Conservation (phyloP, 1,284 basidiomycete genomes). For the Volvariella volvacea region DNA sequence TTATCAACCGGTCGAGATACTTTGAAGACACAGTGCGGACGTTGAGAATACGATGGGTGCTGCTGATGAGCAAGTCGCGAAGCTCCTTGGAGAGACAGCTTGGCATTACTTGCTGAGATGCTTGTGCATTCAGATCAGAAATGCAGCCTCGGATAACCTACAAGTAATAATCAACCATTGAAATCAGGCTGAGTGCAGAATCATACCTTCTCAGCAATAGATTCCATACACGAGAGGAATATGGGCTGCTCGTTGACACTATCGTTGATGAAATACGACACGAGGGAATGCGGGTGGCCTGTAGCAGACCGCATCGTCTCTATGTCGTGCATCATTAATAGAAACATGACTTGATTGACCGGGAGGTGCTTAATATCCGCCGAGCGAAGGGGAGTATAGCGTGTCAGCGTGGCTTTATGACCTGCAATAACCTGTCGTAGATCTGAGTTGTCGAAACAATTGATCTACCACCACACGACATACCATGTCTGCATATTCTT, state of each 20-base stretch:
- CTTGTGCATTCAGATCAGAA: slow-evolving; percentile 63
- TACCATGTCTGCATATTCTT: slow-evolving; percentile 79
- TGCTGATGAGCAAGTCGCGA: slow-evolving; percentile 67
- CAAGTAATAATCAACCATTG: slow-evolving; percentile 3
- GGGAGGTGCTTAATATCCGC: slow-evolving; percentile 75
- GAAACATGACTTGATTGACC: slow-evolving; percentile 82
- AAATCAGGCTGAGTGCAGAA: background rate
- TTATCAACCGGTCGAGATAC: slow-evolving; percentile 82
- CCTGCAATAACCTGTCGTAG: slow-evolving; percentile 52
- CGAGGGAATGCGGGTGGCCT: slow-evolving; percentile 77
- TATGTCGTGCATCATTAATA: slow-evolving; percentile 84
- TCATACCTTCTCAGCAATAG: slow-evolving; percentile 79
- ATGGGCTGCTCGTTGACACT: slow-evolving; percentile 71
- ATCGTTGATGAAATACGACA: slow-evolving; percentile 87
- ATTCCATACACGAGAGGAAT: slow-evolving; percentile 74
- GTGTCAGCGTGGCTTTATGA: slow-evolving; percentile 60
- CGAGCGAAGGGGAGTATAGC: slow-evolving; percentile 64
- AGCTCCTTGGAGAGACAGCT: slow-evolving; percentile 71
- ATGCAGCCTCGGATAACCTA: slow-evolving; percentile 74
- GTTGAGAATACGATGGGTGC: slow-evolving; percentile 80
- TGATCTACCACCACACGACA: slow-evolving; percentile 16
- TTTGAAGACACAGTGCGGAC: slow-evolving; percentile 79
- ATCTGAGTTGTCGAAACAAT: slow-evolving; percentile 1
- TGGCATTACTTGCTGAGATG: slow-evolving; percentile 77
- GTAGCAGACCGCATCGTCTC: slow-evolving; percentile 83